These are phyloP conservation scores for Amaranthus palmeri DNA, from an alignment of 148 eudicot species.

Conservation along the genomic window DNA sequence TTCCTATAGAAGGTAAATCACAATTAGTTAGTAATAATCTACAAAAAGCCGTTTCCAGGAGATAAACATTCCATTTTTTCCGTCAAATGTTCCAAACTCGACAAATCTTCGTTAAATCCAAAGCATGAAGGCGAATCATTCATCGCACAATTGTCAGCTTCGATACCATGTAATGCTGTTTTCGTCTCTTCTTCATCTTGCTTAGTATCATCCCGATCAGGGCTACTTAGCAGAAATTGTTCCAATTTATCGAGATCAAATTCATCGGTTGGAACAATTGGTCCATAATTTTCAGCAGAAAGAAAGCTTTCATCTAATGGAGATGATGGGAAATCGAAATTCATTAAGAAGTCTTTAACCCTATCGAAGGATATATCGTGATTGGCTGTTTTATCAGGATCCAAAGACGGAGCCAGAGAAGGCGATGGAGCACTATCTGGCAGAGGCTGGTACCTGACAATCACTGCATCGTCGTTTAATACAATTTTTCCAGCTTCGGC, in stretches of 20 bases:
- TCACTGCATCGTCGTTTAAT: slow-evolving; percentile 37
- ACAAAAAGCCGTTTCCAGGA: slow-evolving; percentile 22
- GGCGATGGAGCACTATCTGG: slow-evolving; percentile 22
- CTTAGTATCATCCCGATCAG: slow-evolving; percentile 29
- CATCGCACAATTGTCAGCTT: slow-evolving; percentile 24
- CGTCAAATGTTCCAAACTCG: slow-evolving; percentile 33
- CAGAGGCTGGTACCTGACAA: slow-evolving; percentile 60
- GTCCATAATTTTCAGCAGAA: slow-evolving; percentile 30
- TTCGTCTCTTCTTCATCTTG: slow-evolving; percentile 17
- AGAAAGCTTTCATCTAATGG: slow-evolving; percentile 39
- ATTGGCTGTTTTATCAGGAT: slow-evolving; percentile 33
- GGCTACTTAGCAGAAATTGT: slow-evolving; percentile 55
- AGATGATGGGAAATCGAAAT: slow-evolving; percentile 35
- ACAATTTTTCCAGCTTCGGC: slow-evolving; percentile 48
- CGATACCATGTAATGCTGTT: slow-evolving; percentile 17
- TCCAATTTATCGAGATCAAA: slow-evolving; percentile 44
- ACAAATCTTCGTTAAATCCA: not conserved
- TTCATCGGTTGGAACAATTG: slow-evolving; percentile 22
- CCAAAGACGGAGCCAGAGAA: slow-evolving; percentile 16
- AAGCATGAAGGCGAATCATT: not conserved
- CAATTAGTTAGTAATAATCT: not conserved
- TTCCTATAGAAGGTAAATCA: not conserved
- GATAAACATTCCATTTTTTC: slow-evolving; percentile 39
- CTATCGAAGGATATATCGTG: slow-evolving; percentile 44
- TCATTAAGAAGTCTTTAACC: slow-evolving; percentile 43